Evolutionary conservation across 768 basidiomycete species (phyloP).

Genomic region (Kwoniella sp.): DNA sequence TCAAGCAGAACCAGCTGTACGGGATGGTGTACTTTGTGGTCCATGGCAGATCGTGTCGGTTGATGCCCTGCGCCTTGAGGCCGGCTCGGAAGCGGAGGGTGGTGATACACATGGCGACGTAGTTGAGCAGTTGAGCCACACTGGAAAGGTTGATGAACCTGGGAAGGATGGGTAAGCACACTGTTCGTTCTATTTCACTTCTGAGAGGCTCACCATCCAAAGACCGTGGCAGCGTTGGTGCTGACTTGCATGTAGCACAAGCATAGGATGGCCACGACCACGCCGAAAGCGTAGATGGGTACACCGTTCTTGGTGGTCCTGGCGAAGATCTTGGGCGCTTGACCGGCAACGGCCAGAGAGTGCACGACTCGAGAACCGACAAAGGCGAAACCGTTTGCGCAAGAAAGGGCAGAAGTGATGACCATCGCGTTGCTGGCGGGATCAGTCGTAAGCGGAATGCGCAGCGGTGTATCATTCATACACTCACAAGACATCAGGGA

Average conservation of each 20-base stretch:
- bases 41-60: slow-evolving; percentile 2
- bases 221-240: slow-evolving; percentile 6
- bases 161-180: too few species aligned
- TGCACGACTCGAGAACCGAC: slow-evolving; percentile 27
- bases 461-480: not conserved
- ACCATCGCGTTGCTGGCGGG: slow-evolving; percentile 44
- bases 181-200: too few species aligned
- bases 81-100: slow-evolving; percentile 7
- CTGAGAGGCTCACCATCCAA: too few species aligned
- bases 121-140: slow-evolving; percentile 9
- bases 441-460: not conserved
- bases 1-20: slow-evolving; percentile 4
- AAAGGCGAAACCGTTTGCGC: slow-evolving; percentile 43
- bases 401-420: slow-evolving; percentile 34
- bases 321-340: slow-evolving; percentile 7
- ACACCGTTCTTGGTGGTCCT: slow-evolving; percentile 7
- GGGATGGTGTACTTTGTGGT: slow-evolving; percentile 1
- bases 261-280: slow-evolving; percentile 2
- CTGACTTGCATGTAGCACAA: slow-evolving; percentile 8
- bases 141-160: slow-evolving; percentile 10
- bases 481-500: slow-evolving; percentile 10
- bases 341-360: slow-evolving; percentile 3
- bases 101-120: slow-evolving; percentile 5
- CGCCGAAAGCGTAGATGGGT: not conserved
- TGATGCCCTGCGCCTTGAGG: slow-evolving; percentile 3